Percentiles rank a stretch among this genome's conserved stretches.
Conservation (phyloP, 257 asterid species). For the Nicotiana tabacum region DNA sequence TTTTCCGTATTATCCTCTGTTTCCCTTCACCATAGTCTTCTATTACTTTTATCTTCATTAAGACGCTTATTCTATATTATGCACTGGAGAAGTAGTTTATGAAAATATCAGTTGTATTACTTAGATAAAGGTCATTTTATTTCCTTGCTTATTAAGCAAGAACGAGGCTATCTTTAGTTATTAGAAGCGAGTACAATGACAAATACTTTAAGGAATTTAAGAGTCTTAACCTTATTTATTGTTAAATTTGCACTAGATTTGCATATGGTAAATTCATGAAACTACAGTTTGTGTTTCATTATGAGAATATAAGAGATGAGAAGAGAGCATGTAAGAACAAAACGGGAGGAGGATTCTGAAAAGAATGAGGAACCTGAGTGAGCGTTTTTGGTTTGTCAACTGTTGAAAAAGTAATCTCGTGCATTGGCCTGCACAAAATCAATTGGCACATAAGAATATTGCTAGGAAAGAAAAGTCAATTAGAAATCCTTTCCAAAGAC, state of each 20-base stretch:
- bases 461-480: not conserved
- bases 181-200: not conserved
- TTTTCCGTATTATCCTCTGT: not conserved
- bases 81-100: not conserved
- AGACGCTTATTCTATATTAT: not conserved
- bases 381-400: conserved; percentile 47
- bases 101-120: not conserved
- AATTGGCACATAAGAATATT: not conserved
- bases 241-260: not conserved
- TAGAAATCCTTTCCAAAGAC: not conserved
- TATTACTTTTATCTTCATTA: not conserved
- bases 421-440: conserved; percentile 43
- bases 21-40: not conserved
- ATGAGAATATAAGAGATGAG: not conserved
- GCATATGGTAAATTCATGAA: not conserved
- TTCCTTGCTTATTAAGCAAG: not conserved
- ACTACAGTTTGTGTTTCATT: not conserved
- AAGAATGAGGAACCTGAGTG: conserved; percentile 31
- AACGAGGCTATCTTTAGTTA: not conserved
- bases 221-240: not conserved
- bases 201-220: not conserved
- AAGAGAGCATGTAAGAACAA: not conserved
- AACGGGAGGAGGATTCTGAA: not conserved
- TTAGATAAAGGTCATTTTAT: not conserved
- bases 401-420: conserved; percentile 47